phyloP scores from a whole-genome alignment of 2,329 filamentous ascomycete species.

The Cercospora sp. region DNA sequence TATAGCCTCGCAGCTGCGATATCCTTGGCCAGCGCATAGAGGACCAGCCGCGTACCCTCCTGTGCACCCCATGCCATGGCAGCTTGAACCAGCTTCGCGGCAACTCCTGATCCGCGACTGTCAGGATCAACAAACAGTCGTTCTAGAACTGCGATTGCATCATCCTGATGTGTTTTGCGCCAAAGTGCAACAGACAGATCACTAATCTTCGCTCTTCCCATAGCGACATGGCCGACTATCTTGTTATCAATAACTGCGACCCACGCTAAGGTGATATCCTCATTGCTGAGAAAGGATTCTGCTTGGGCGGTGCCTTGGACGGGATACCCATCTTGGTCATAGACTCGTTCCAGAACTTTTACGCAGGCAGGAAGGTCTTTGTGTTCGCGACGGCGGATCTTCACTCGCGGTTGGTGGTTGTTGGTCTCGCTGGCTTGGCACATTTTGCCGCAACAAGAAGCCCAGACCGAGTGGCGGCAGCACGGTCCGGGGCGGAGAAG shows the following conservation, averaged over 20 bases:
- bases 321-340: constrained; percentile 31
- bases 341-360: constrained; percentile 27
- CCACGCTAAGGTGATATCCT: constrained; percentile 25
- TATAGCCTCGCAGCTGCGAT: constrained; percentile 30
- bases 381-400: constrained; percentile 19
- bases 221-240: constrained; percentile 29
- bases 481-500: background rate
- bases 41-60: constrained; percentile 19
- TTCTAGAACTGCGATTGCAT: constrained; percentile 29
- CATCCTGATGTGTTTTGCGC: constrained; percentile 16
- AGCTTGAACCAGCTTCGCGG: constrained; percentile 23
- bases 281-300: constrained; percentile 17
- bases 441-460: background rate
- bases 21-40: constrained; percentile 33
- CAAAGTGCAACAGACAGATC: constrained; percentile 28
- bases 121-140: constrained; percentile 32
- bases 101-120: constrained; percentile 24
- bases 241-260: constrained; percentile 23
- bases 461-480: background rate
- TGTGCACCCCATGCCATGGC: constrained; percentile 20
- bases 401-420: background rate
- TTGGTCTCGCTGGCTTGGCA: background rate
- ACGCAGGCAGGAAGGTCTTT: constrained; percentile 29
- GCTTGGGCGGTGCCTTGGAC: constrained; percentile 30
- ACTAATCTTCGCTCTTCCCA: constrained; percentile 12